Evolutionary conservation across 2,329 filamentous ascomycete genomes (phyloP).

Genomic region (Aureobasidium melanogenum): DNA sequence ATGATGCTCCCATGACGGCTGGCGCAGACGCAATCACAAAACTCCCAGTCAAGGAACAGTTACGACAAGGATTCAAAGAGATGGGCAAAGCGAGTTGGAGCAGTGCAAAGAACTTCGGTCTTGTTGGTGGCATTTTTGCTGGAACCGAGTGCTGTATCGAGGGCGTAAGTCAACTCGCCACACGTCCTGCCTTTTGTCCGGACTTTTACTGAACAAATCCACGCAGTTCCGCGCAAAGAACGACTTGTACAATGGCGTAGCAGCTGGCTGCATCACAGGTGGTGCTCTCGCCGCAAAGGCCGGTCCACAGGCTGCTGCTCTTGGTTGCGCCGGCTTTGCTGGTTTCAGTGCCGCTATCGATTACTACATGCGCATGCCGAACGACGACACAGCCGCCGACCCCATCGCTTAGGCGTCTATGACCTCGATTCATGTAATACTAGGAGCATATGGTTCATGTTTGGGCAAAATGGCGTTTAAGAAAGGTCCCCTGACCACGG

Average conservation of each 20-base stretch:
- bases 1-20: constrained; percentile 75
- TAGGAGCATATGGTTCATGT: neutral
- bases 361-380: constrained; percentile 73
- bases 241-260: constrained; percentile 78
- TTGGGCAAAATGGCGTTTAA: neutral
- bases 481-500: neutral
- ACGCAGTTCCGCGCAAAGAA: constrained; percentile 70
- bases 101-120: constrained; percentile 88
- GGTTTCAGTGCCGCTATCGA: constrained; percentile 90
- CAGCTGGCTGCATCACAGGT: constrained; percentile 83
- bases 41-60: constrained; percentile 75
- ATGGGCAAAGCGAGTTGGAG: constrained; percentile 80
- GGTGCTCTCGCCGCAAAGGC: constrained; percentile 79
- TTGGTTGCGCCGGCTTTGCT: constrained; percentile 89
- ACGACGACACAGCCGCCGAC: constrained; percentile 26
- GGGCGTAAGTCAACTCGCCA: constrained; percentile 41
- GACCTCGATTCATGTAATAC: neutral
- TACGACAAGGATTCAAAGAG: constrained; percentile 80
- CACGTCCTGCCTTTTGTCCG: neutral
- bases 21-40: constrained; percentile 44
- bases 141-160: constrained; percentile 96
- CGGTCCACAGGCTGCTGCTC: constrained; percentile 77
- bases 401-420: constrained; percentile 25
- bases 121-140: constrained; percentile 81
- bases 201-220: neutral